Evolutionary conservation across 2,329 filamentous ascomycete species (phyloP).

Genomic region (Fusarium sublunatum): DNA sequence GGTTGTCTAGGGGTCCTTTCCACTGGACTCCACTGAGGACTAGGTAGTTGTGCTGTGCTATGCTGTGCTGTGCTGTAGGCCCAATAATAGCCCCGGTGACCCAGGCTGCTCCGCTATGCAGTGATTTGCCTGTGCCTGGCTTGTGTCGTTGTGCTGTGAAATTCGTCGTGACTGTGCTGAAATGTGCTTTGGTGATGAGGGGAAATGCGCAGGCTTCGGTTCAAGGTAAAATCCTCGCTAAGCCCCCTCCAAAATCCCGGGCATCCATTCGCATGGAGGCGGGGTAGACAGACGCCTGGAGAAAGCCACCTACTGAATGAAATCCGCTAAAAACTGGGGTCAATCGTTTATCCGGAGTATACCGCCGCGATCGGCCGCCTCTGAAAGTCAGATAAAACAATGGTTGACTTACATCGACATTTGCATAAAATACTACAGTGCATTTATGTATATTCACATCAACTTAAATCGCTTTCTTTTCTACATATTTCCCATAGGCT

Average conservation of each 20-base stretch:
- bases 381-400: background rate
- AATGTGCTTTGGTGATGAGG: slow-evolving; percentile 55
- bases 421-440: slow-evolving; percentile 6
- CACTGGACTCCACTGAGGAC: slow-evolving; percentile 8
- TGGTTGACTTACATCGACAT: background rate
- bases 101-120: slow-evolving; percentile 32
- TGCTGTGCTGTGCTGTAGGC: background rate
- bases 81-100: slow-evolving; percentile 16
- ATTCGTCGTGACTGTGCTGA: slow-evolving; percentile 54
- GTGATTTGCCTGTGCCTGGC: slow-evolving; percentile 6
- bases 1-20: background rate
- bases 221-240: slow-evolving; percentile 11
- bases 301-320: slow-evolving; percentile 3
- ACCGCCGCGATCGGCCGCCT: slow-evolving; percentile 30
- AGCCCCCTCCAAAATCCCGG: slow-evolving; percentile 9
- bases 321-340: slow-evolving; percentile 21
- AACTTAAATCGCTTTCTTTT: slow-evolving; percentile 29
- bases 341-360: slow-evolving; percentile 32
- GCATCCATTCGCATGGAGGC: background rate
- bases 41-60: background rate
- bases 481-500: slow-evolving; percentile 31
- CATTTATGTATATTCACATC: slow-evolving; percentile 26
- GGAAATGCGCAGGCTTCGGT: slow-evolving; percentile 49
- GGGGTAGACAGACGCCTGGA: slow-evolving; percentile 17
- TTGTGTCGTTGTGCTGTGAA: slow-evolving; percentile 39